These are phyloP conservation scores for Mucor circinelloides DNA, from an alignment of 371 early-diverging fungal species.

Conservation along the genomic window DNA sequence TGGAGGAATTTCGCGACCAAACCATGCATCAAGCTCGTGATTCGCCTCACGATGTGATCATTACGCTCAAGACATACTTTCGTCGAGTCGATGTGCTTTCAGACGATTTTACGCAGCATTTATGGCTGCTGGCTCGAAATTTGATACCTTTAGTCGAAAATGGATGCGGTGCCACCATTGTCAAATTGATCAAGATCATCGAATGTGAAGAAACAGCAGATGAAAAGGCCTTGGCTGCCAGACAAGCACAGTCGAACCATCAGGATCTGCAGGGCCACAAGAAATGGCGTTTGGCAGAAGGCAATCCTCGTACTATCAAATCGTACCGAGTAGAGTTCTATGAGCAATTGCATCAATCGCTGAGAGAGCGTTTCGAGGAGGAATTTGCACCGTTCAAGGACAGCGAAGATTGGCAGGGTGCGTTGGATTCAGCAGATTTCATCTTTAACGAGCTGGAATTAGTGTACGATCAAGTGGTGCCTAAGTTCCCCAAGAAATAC, in stretches of 20 bases:
- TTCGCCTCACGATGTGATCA: slow-evolving; percentile 77
- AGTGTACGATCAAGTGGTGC: slow-evolving; percentile 84
- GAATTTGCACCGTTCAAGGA: slow-evolving; percentile 55
- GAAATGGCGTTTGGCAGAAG: slow-evolving; percentile 60
- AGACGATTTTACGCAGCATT: slow-evolving; percentile 79
- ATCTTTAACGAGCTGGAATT: slow-evolving; percentile 89
- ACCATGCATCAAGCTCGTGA: slow-evolving; percentile 79
- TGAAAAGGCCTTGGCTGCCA: slow-evolving; percentile 69
- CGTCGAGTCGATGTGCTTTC: slow-evolving; percentile 77
- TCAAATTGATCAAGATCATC: slow-evolving; percentile 87
- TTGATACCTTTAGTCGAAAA: slow-evolving; percentile 77
- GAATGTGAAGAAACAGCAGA: slow-evolving; percentile 90
- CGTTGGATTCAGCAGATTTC: slow-evolving; percentile 72
- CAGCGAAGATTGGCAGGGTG: slow-evolving; percentile 54
- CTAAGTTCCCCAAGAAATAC: slow-evolving; percentile 89
- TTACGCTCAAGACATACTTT: slow-evolving; percentile 84
- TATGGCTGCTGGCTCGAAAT: slow-evolving; percentile 83
- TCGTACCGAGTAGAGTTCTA: slow-evolving; percentile 78
- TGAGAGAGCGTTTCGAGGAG: slow-evolving; percentile 61
- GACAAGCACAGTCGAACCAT: slow-evolving; percentile 57
- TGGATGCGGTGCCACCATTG: slow-evolving; percentile 70
- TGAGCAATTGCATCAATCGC: slow-evolving; percentile 72
- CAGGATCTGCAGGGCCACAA: slow-evolving; percentile 56
- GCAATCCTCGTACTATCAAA: slow-evolving; percentile 68
- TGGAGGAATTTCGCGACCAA: slow-evolving; percentile 85